Conservation (phyloP, 164 flowering plant species). For the Berberis thunbergii region DNA sequence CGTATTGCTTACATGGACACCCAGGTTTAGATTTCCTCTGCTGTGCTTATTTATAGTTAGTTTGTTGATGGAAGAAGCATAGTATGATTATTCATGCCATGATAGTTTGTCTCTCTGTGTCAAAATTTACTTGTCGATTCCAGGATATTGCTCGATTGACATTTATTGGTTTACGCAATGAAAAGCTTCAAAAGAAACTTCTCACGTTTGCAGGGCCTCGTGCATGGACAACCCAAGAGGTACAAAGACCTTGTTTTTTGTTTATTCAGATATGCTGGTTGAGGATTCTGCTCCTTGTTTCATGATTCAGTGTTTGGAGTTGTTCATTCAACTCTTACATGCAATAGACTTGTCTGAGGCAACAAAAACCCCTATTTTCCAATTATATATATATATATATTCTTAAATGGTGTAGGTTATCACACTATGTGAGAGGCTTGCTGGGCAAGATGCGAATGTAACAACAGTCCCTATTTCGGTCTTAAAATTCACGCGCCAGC, state of each 20-base stretch:
- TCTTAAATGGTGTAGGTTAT: constrained; percentile 51
- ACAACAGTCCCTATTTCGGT: constrained; percentile 92
- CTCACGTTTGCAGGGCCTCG: constrained; percentile 97
- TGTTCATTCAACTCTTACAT: too few relatives aligned
- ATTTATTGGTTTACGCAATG: constrained; percentile 82
- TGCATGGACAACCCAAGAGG: constrained; percentile 99
- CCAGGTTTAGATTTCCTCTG: constrained; percentile 42
- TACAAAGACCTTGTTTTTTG: constrained; percentile 11
- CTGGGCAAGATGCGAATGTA: constrained; percentile 97
- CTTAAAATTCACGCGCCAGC: constrained; percentile 75
- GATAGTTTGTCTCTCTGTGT: not conserved
- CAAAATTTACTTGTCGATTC: not conserved
- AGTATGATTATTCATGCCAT: not conserved
- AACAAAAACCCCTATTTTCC: too few relatives aligned
- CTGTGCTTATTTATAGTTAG: not conserved
- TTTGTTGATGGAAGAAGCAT: not conserved
- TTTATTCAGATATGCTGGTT: too few relatives aligned
- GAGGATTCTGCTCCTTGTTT: too few relatives aligned
- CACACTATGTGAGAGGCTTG: constrained; percentile 93
- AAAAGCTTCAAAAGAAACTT: constrained; percentile 65
- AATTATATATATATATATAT: not conserved
- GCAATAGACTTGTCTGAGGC: too few relatives aligned
- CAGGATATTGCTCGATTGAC: constrained; percentile 95
- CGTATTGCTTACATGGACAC: constrained; percentile 99
- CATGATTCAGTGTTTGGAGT: too few relatives aligned